Evolutionary conservation across 805 yeast genomes (phyloP), one percentile per base, ranked within the genome.

Genomic region (Wickerhamiella galacta): DNA sequence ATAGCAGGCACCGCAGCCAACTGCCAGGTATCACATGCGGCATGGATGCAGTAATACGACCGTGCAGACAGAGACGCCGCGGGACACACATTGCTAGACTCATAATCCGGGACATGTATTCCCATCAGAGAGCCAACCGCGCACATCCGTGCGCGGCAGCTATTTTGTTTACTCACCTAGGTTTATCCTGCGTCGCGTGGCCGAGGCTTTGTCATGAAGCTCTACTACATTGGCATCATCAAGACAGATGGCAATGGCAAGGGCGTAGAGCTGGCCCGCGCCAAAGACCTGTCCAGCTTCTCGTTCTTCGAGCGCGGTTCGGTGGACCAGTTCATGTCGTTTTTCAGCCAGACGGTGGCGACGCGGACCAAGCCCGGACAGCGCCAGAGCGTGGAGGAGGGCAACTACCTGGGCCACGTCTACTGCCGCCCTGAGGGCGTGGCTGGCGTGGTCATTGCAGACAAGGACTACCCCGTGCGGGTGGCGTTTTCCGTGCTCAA

Each of bases 401-500:
- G 83, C 35, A 66, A 67, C 57, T 87, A 90, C 55, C 66, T 81
- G 7, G 95, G 94, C 5, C 96, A 90, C 55, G 87, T 83, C 0
- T 90, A 77, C 56, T 74, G 85, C 20, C 69, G 96, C 45, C 57
- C 77, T 16, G 96, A 90, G 55, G 96, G 95, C 3, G 51, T 87
- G 22, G 78, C 93, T 16, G 94, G 93, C 41, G 93, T 90, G 21
- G 59, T 90, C 39, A 79, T 90, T 54, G 72, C 94, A 28, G 98
- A 90, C 55, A 79, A 80, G 54, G 95, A 87, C 45, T 90, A 90
- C 57, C 98, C 96, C 2, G 87, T 82, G 20, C 70, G 98, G 53
- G 96, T 95, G 10, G 96, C 95, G 1, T 87, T 82, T 58, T 80
- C 95, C 2, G 63, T 90, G 38, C 67, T 90, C 48, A 87, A 87